Evolutionary conservation across 2,329 filamentous ascomycete genomes (phyloP), one percentile per base, ranked within the genome.

Genomic region (Xylariaceae sp.): DNA sequence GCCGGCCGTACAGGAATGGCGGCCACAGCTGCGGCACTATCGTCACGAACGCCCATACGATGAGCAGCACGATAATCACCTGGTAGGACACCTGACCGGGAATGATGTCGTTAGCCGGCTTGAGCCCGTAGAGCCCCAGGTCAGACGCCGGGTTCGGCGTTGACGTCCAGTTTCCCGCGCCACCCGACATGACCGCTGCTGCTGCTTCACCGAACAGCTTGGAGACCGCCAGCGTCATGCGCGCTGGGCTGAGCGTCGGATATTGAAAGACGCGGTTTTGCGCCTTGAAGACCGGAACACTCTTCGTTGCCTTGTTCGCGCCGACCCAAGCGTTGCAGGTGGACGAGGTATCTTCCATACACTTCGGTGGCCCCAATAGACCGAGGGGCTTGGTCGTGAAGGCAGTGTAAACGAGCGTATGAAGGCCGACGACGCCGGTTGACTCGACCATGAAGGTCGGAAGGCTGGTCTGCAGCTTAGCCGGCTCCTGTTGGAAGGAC

Each of bases 221-320:
- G n/a, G 45, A 52, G n/a, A 52, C 32, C 19, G 50, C 50, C 12
- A 52, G 50, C 2, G 42, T 52, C 50, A 52, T 52, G 12, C 50
- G 37, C 42, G 45, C 50, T 19, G 50, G 50, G 4, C 42, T 52
- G 3, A 52, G 45, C 29, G 42, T 52, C 8, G 44, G 44, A 11
- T 47, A 47, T 31, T 53, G 50, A 19, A 52, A 39, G n/a, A 27
- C 39, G 30, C 35, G 44, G 39, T 34, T 47, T 31, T 53, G 43
- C 30, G 44, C 41, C 12, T 47, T 39, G 31, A 39, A 44, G n/a
- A 53, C 37, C 9, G 50, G 50, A 7, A 53, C 50, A 4, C 50
- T 46, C 8, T 31, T 30, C n/a, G 50, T 53, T 8, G 52, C 52
- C 41, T 41, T 47, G 11, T 50, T 50, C 26, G 46, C 52, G 7